Evolutionary conservation across 805 yeast genomes (phyloP), one percentile per base, ranked within the genome.

Genomic region (Suhomyces sp.): DNA sequence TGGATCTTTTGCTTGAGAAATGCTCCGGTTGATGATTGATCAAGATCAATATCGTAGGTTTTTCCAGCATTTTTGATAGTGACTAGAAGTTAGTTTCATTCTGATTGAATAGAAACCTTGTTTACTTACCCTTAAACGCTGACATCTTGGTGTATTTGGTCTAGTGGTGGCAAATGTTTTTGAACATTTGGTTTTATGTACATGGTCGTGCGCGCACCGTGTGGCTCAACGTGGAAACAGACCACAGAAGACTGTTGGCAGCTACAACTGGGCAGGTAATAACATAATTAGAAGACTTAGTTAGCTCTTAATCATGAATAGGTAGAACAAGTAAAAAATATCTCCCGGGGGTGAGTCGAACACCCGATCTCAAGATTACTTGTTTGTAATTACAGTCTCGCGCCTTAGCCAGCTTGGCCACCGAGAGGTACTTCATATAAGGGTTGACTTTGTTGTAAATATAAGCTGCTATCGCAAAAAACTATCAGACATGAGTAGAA

Each of bases 1-100:
- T 81, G 85, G 51, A 94, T 84, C 68, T 86, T 85, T 46, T 76
- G 70, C 67, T 91, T 93, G 68, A 88, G 79, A 6, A 77, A 79
- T 29, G 73, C 65, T 5, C 91, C 96, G 1, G 83, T 78, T 51
- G 82, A 84, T 9, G 63, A 63, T 5, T 81, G 72, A 47, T 79
- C 85, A 31, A 86, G 63, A 44, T 64, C 70, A 17, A 76, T 65
- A 24, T 73, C 73, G 54, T 70, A 68, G n/a, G 68, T 58, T 52
- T 74, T 74, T 9, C 80, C 79, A 10, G 77, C 76, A 57, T 76
- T 72, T 55, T 74, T 76, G 40, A 76, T 75, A 13, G 61, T 51
- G 26, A 68, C 65, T 59, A 19, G 4, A 29, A 10, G 41, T 48
- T 48, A 48, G 19, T 19, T 19, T 19, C 19, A 19, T 19, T 19